Evolutionary conservation across 305 asterid species (phyloP), one percentile per base, ranked within the genome.

Genomic region (Rubia tinctorum): DNA sequence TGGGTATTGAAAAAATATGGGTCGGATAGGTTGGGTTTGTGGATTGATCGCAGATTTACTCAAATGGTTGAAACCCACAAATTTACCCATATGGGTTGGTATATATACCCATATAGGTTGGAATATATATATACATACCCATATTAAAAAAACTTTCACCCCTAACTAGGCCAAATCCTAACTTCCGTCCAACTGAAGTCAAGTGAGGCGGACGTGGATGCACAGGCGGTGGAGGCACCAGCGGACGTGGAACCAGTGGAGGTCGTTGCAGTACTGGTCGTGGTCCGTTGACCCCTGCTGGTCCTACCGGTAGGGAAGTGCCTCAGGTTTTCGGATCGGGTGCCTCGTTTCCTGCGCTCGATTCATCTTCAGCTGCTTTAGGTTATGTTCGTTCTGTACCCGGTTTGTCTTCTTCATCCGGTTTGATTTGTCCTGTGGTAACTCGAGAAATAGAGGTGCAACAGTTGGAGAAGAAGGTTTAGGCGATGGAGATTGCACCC

Each of bases 381-480:
- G 39, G 39, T 34, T 37, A 0, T 0, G 7, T 6, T 37, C 7
- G 40, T 37, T 37, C 6, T 37, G 40, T 37, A 37, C 40, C 14
- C 15, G 15, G 51, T 44, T 44, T 4, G 51, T 9, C 51, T 44
- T 44, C 51, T 11, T 15, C 51, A 44, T 44, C 49, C 10, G 49
- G 60, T 55, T 20, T 22, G 25, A 15, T 2, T 55, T 22, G 25
- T n/a, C 60, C 60, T 11, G 60, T n/a, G 25, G 4, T 23, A 18
- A 1, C 25, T 18, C 25, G 8, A 8, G 25, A 7, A 55, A n/a
- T 8, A 5, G 25, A 18, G 25, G 60, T 18, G 22, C 2, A 10
- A 0, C 60, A 77, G 14, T 56, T 85, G 60, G 89, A 82, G 73
- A 76, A 79, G 78, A 82, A 78, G 72, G 80, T 85, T 12, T 75